phyloP scores from a whole-genome alignment of 306 rosid genomes.

The Herpetospermum pedunculosum region DNA sequence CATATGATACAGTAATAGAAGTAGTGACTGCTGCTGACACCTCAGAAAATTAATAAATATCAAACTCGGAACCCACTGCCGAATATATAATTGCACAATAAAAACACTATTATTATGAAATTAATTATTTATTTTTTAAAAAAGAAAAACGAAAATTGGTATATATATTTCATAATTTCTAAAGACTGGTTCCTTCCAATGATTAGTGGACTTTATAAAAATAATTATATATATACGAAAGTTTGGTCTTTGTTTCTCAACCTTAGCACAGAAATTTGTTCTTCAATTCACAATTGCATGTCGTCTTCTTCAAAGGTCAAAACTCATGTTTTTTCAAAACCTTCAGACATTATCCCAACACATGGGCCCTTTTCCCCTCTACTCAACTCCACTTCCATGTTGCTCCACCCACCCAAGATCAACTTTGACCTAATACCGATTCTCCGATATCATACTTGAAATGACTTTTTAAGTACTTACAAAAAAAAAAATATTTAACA shows the following conservation, averaged over 20 bases:
- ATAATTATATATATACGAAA: neutral
- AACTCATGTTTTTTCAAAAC: slow-evolving; percentile 19
- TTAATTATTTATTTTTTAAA: too few relatives aligned
- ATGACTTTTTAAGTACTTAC: too few relatives aligned
- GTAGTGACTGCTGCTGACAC: neutral
- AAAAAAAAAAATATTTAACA: too few relatives aligned
- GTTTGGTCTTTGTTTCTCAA: neutral
- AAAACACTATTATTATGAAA: neutral
- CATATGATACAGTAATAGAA: neutral
- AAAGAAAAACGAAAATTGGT: neutral
- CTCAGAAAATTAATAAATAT: too few relatives aligned
- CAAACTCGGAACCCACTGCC: neutral
- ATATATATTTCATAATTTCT: neutral
- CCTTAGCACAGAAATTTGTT: neutral
- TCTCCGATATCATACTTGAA: too few relatives aligned
- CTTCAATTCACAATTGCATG: neutral
- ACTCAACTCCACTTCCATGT: neutral
- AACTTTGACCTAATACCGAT: neutral
- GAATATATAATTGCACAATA: neutral
- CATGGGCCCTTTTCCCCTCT: slow-evolving; percentile 14
- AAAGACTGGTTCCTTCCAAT: neutral
- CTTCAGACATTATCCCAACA: slow-evolving; percentile 27
- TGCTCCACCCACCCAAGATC: neutral
- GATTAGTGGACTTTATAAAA: neutral
- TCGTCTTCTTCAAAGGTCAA: slow-evolving; percentile 27